A percentile compares a stretch with the other conserved stretches of the same genome.
phyloP scores from a whole-genome alignment of 305 asterid genomes.

The Ajuga reptans region DNA sequence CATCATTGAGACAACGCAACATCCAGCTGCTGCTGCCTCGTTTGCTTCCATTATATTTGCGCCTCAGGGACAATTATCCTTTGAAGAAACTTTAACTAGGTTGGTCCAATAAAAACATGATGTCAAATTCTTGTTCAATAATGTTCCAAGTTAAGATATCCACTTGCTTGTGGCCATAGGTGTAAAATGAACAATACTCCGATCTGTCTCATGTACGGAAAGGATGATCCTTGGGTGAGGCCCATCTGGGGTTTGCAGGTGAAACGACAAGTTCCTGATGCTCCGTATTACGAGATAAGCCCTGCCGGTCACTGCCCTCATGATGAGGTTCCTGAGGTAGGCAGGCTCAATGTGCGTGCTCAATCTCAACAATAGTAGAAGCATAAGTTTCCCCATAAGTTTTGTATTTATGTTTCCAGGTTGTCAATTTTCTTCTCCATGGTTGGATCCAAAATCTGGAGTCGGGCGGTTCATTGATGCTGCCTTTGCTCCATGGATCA shows the following conservation, averaged over 20 bases:
- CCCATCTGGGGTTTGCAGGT: slow-evolving; percentile 76
- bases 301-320: slow-evolving; percentile 99
- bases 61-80: slow-evolving; percentile 57
- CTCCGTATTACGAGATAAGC: slow-evolving; percentile 80
- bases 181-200: slow-evolving; percentile 51
- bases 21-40: slow-evolving; percentile 92
- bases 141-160: neutral
- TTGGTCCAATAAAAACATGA: slow-evolving; percentile 20
- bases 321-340: slow-evolving; percentile 66
- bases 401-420: slow-evolving; percentile 29
- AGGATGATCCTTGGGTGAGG: slow-evolving; percentile 87
- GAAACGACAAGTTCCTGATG: slow-evolving; percentile 53
- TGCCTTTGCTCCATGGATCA: slow-evolving; percentile 48
- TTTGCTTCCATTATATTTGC: slow-evolving; percentile 83
- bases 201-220: slow-evolving; percentile 69
- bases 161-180: slow-evolving; percentile 29
- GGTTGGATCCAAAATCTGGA: slow-evolving; percentile 74
- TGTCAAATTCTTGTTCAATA: neutral
- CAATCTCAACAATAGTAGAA: too few species aligned
- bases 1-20: slow-evolving; percentile 62
- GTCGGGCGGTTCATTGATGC: slow-evolving; percentile 40
- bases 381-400: too few species aligned
- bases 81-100: slow-evolving; percentile 59
- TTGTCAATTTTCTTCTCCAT: slow-evolving; percentile 62
- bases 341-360: neutral